These are phyloP conservation scores for Mariannaea elegans DNA, from an alignment of 2,329 filamentous ascomycete species.

Conservation along the genomic window DNA sequence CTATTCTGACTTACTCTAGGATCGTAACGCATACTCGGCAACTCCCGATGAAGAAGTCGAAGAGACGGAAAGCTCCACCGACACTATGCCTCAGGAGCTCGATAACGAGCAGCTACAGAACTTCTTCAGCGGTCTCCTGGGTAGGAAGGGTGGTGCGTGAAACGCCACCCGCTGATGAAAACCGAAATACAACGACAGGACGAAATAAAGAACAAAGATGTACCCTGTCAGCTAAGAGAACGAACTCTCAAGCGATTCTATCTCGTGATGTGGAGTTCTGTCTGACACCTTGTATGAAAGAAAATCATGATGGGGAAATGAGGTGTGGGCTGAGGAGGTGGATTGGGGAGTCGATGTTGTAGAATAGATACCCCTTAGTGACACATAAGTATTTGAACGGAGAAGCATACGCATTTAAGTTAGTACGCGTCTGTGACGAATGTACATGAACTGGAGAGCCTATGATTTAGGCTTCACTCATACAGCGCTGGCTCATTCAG, in stretches of 20 bases:
- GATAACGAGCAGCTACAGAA: constrained; percentile 66
- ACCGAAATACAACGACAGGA: background rate
- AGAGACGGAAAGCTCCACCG: constrained; percentile 47
- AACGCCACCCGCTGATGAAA: constrained; percentile 7
- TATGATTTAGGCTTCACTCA: no score
- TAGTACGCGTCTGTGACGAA: background rate
- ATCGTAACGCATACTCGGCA: constrained; percentile 63
- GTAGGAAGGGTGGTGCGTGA: constrained; percentile 52
- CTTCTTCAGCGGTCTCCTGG: constrained; percentile 69
- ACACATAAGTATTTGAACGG: constrained; percentile 33
- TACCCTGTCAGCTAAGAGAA: constrained; percentile 8
- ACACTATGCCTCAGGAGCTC: constrained; percentile 54
- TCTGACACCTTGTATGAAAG: constrained; percentile 19
- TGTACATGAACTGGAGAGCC: background rate
- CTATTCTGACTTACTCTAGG: constrained; percentile 49
- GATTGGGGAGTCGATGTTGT: constrained; percentile 38
- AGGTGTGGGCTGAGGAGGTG: constrained; percentile 22
- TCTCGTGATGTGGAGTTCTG: background rate
- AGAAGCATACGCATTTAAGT: background rate
- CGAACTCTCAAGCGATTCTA: background rate
- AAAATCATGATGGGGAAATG: constrained; percentile 12
- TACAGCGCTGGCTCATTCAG: no score
- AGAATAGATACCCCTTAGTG: constrained; percentile 55
- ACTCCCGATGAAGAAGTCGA: constrained; percentile 54
- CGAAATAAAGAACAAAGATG: background rate